phyloP scores from a whole-genome alignment of 2,329 filamentous ascomycete genomes.

The Pestalotiopsis sp. region DNA sequence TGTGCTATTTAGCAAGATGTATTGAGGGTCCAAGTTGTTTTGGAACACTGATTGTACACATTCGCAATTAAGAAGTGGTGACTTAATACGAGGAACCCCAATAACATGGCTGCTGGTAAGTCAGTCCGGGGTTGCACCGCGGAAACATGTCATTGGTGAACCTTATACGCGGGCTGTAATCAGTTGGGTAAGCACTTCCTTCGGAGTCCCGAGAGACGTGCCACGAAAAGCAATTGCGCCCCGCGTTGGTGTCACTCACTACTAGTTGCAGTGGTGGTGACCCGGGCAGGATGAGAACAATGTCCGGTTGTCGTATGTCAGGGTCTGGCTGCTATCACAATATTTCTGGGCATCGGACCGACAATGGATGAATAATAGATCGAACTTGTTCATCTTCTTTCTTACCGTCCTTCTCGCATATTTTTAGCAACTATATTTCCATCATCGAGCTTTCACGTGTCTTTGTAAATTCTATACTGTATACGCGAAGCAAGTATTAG shows the following conservation, averaged over 20 bases:
- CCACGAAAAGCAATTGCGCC: not conserved
- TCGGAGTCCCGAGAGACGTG: conserved; percentile 1
- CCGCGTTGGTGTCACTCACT: not conserved
- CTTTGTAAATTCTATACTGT: not conserved
- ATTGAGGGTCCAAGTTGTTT: not conserved
- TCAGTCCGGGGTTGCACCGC: not conserved
- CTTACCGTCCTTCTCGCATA: not conserved
- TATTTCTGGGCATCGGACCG: not conserved
- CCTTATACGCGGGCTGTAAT: not conserved
- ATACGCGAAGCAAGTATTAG: not conserved
- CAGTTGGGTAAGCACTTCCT: not conserved
- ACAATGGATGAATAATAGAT: no score
- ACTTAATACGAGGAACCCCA: not conserved
- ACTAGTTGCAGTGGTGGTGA: not conserved
- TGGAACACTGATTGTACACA: not conserved
- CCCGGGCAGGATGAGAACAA: not conserved
- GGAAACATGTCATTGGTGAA: not conserved
- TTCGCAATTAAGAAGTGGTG: not conserved
- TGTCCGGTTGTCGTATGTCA: not conserved
- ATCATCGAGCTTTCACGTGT: no score
- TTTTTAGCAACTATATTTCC: not conserved
- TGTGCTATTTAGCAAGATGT: not conserved
- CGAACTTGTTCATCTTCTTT: not conserved
- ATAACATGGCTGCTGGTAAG: not conserved
- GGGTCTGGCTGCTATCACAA: not conserved